Conservation (phyloP, 257 asterid genomes). For the Ocimum tenuiflorum region DNA sequence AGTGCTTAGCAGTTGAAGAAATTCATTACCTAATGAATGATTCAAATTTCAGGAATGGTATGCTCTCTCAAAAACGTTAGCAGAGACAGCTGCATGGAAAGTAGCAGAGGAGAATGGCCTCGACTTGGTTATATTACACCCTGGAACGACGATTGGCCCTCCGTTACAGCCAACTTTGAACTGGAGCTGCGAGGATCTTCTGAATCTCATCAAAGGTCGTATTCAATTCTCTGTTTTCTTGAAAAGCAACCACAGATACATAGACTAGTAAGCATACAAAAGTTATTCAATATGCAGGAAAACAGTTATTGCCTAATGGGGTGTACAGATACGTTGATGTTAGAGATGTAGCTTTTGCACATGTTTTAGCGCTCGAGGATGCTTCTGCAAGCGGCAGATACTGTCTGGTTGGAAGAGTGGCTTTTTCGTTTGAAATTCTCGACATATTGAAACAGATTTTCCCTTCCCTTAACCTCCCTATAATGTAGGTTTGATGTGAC, state of each 20-base stretch:
- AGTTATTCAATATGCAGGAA: constrained; percentile 35
- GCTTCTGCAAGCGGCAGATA: no score
- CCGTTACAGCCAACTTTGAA: constrained; percentile 48
- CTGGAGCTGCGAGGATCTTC: constrained; percentile 23
- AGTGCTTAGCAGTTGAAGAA: no score
- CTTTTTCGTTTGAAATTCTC: no score
- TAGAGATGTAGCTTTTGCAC: no score
- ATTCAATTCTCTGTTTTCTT: not conserved
- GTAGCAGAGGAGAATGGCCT: constrained; percentile 39
- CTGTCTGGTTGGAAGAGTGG: no score
- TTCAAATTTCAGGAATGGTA: constrained; percentile 32
- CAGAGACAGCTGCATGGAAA: constrained; percentile 51
- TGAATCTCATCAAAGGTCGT: constrained; percentile 35
- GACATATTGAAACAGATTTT: no score
- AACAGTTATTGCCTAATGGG: constrained; percentile 22
- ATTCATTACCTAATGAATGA: no score
- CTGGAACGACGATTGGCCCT: constrained; percentile 53
- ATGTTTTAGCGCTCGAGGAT: no score
- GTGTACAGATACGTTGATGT: constrained; percentile 41
- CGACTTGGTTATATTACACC: constrained; percentile 45
- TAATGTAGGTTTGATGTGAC: no score
- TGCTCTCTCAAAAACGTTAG: constrained; percentile 49
- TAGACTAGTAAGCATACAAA: no score
- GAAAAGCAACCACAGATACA: no score
- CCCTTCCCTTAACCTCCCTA: no score